These are phyloP conservation scores for Saksenaea vasiformis DNA, from an alignment of 371 early-diverging fungal genomes.

Conservation along the genomic window DNA sequence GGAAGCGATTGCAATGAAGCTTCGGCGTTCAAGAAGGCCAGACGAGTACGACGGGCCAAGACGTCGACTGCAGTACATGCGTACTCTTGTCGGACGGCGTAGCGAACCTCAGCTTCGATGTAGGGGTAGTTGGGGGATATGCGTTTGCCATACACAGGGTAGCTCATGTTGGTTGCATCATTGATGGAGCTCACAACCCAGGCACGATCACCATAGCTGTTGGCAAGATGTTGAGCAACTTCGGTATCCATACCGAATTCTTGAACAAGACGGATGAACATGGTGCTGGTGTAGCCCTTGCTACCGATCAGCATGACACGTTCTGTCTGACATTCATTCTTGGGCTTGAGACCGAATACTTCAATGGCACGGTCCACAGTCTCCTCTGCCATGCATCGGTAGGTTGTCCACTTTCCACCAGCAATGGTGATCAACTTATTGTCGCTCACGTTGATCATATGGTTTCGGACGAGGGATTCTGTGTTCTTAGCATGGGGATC, in stretches of 20 bases:
- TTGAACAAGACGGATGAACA: conserved; percentile 91
- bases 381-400: conserved; percentile 98
- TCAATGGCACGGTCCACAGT: conserved; percentile 91
- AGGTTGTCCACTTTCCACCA: conserved; percentile 99
- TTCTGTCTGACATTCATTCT: conserved; percentile 72
- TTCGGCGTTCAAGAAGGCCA: conserved; percentile 95
- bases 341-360: conserved; percentile 64
- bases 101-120: conserved; percentile 95
- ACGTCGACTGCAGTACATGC: conserved; percentile 96
- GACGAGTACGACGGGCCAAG: conserved; percentile 90
- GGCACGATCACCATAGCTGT: conserved; percentile 96
- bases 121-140: conserved; percentile 90
- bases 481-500: conserved; percentile 94
- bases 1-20: conserved; percentile 90
- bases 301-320: conserved; percentile 83
- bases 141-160: conserved; percentile 83
- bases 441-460: conserved; percentile 89
- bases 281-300: conserved; percentile 83
- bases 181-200: conserved; percentile 88
- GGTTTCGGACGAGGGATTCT: conserved; percentile 94
- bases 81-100: conserved; percentile 91
- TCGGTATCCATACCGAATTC: conserved; percentile 94
- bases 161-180: conserved; percentile 68
- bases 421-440: conserved; percentile 94
- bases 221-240: conserved; percentile 90